Percentiles rank a stretch among this genome's conserved stretches.
These are phyloP conservation scores for Camellia japonica DNA, from an alignment of 148 eudicot genomes.

Conservation along the genomic window DNA sequence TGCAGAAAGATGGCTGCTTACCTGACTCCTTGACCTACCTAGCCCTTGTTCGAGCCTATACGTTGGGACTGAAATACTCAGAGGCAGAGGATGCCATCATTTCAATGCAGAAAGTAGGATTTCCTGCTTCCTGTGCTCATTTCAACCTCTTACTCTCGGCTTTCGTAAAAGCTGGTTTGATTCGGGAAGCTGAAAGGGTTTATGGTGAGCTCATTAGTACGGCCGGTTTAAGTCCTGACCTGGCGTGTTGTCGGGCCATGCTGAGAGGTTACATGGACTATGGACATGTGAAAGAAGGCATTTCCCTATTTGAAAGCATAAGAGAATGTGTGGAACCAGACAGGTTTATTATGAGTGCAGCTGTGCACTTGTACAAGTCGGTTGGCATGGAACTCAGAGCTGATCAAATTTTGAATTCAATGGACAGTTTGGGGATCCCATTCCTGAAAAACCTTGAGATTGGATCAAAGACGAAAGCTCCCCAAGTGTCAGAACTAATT, in stretches of 20 bases:
- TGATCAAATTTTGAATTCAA: conserved; percentile 38
- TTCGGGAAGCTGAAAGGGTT: conserved; percentile 47
- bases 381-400: conserved; percentile 41
- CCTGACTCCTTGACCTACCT: conserved; percentile 73
- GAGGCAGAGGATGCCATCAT: conserved; percentile 55
- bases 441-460: conserved; percentile 45
- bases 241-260: conserved; percentile 16
- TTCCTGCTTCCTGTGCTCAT: conserved; percentile 59
- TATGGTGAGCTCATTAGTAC: conserved; percentile 25
- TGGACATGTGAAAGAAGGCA: conserved; percentile 38
- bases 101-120: conserved; percentile 57
- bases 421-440: conserved; percentile 43
- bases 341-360: conserved; percentile 69
- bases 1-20: conserved; percentile 43
- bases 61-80: conserved; percentile 33
- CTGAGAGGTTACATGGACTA: conserved; percentile 23
- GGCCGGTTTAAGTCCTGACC: conserved; percentile 21
- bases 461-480: conserved; percentile 36
- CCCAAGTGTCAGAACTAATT: not conserved
- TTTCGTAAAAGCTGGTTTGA: conserved; percentile 47
- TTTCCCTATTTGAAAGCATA: conserved; percentile 52
- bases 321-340: conserved; percentile 35
- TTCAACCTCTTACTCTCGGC: conserved; percentile 48
- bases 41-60: conserved; percentile 61
- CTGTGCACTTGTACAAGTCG: conserved; percentile 59